Conservation (phyloP, 2,329 filamentous ascomycete genomes). For the Purpureocillium takamizusanense region DNA sequence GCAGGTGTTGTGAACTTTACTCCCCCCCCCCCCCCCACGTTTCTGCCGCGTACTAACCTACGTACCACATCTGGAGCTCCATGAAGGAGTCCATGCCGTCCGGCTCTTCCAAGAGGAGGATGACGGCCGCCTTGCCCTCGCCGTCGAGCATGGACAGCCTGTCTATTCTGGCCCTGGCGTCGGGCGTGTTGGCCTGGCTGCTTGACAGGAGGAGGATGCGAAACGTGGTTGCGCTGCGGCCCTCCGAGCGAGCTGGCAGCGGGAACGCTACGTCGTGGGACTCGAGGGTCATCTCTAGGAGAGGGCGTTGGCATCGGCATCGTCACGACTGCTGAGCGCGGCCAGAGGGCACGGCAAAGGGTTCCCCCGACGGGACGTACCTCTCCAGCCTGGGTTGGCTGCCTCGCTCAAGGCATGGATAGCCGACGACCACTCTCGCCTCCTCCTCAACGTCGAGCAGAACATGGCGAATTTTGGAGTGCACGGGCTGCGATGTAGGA, state of each 20-base stretch:
- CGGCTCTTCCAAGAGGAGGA: constrained; percentile 32
- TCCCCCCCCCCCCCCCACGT: too few species aligned
- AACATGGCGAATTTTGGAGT: constrained; percentile 17
- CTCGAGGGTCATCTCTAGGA: constrained; percentile 29
- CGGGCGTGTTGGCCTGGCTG: constrained; percentile 21
- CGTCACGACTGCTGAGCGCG: too few species aligned
- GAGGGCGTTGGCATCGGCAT: neutral
- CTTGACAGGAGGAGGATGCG: constrained; percentile 18
- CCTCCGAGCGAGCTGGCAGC: constrained; percentile 9
- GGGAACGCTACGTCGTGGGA: constrained; percentile 37
- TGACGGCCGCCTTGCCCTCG: constrained; percentile 27
- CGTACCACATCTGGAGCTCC: constrained; percentile 35
- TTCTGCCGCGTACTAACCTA: too few species aligned
- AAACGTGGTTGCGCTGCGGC: constrained; percentile 11
- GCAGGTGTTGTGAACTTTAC: too few species aligned
- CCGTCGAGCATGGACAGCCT: constrained; percentile 31
- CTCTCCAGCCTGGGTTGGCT: constrained; percentile 14
- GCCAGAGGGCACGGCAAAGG: constrained; percentile 4
- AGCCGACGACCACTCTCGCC: constrained; percentile 23
- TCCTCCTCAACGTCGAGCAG: constrained; percentile 28
- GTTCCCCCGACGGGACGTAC: constrained; percentile 8
- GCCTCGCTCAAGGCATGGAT: constrained; percentile 15
- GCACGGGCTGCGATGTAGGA: too few species aligned
- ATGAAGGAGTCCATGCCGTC: constrained; percentile 25
- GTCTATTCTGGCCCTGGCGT: constrained; percentile 24